Conservation (phyloP, 177 flowering plant species). For the Vitis hybrid region DNA sequence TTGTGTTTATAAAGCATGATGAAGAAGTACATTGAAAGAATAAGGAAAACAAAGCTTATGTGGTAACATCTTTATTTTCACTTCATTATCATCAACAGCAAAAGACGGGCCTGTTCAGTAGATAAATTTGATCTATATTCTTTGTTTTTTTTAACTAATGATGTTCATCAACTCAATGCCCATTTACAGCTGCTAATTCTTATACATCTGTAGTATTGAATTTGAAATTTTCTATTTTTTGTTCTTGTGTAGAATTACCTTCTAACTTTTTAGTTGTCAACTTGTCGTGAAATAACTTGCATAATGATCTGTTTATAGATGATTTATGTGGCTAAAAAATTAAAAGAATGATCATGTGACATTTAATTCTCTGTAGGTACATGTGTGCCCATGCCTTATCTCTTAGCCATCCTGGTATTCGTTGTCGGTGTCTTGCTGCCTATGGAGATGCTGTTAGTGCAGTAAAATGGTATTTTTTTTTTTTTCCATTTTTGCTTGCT, state of each 20-base stretch:
- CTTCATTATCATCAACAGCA: no score
- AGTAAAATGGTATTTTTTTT: slow-evolving; percentile 72
- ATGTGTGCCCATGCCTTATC: slow-evolving; percentile 97
- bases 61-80: no score
- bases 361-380: slow-evolving; percentile 44
- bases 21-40: no score
- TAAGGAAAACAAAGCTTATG: no score
- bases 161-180: no score
- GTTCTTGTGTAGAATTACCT: not conserved
- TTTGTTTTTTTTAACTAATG: no score
- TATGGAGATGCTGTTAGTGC: slow-evolving; percentile 99
- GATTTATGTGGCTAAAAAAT: slow-evolving; percentile 1
- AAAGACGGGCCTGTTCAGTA: no score
- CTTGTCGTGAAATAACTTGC: not conserved
- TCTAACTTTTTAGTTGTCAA: not conserved
- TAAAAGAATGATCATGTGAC: not conserved
- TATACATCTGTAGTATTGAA: no score
- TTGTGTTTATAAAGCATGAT: no score
- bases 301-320: not conserved
- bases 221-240: not conserved
- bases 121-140: no score
- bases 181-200: no score
- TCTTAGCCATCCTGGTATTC: slow-evolving; percentile 96
- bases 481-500: not conserved
- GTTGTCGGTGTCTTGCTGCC: slow-evolving; percentile 99